Base-by-base conservation (phyloP, 441 rosid species). In the Erodium texanum region DNA sequence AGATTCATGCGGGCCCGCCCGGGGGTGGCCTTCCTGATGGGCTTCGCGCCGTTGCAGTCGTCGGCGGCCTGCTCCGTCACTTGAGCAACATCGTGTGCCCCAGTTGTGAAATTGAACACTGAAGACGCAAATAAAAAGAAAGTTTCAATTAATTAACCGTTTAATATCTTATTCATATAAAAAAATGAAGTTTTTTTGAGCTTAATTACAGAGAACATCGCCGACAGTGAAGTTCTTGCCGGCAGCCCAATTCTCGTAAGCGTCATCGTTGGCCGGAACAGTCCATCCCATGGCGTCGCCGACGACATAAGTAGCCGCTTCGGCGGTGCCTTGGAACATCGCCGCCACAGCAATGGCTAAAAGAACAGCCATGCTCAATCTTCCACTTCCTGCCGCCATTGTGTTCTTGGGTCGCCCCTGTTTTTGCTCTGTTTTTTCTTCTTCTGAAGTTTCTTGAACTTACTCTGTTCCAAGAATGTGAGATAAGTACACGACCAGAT, bases 281-380 rank as follows among this genome's bases (percentile, higher is more conserved):
- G 22, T 27, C 80, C 80, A 77, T 5, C 80, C 75, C 15, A 70
- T 29, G 58, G 16, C 24, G 64, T 77, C 72, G 10, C 76, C 74
- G 1, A 77, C 80, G 0, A 32, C 48, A 19, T 73, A 71, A 8
- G 58, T 65, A 1, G 54, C 54, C 5, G 54, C 54, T 3, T 48
- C 16, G 54, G 54, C 54, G 54, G 54, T 15, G 54, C 54, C 10
- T 3, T 48, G 54, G 16, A 48, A 48, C 6, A 48, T 0, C 14
- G 18, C 54, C 16, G 54, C 54, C 16, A 48, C 16, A 15, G 54
- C 54, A 14, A 48, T 11, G 16, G 54, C 54, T 11, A 48, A 12
- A 2, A 48, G 0, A 14, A 48, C 16, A 14, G 54, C 16, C 54
- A 48, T 12, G 54, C 54, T 48, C 54, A 48, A 48, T 4, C 54